Evolutionary conservation across 164 flowering plant genomes (phyloP), one percentile per base, ranked within the genome.

Genomic region (Saururus chinensis): DNA sequence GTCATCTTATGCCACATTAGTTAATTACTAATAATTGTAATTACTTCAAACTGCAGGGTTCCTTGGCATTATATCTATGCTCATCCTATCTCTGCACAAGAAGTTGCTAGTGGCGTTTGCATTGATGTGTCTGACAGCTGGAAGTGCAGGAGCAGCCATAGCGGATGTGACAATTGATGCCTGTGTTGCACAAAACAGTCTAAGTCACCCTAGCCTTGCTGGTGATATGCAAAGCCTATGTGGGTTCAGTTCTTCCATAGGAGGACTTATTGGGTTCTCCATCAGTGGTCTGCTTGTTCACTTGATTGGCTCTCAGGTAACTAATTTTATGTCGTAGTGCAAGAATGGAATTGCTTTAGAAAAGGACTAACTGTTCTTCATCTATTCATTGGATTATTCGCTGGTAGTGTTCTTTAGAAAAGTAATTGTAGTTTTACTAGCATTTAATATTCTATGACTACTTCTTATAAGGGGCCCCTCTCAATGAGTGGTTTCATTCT

Each of bases 161-260:
- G 96, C 98, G 60, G 99, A 95, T 73, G 99, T 95, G 20, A 91
- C 96, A 11, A 73, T 95, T 23, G 99, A 95, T 73, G 99, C 99
- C 16, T 95, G 98, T 73, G 95, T 88, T 49, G 96, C 96, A 42
- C 86, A 95, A 75, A 84, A 89, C 64, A 90, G 97, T 72, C 81
- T 75, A 37, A 65, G 0, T 49, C 86, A 77, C 70, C 89, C 86
- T 60, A 70, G 84, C 22, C 83, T 90, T 42, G 99, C 99, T 20
- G 76, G 91, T 53, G 99, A 95, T 75, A 79, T 95, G 81, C 97
- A 90, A 79, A 95, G 92, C 75, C 77, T 95, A 66, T 95, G 97
- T 72, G 79, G 87, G 60, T 71, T 88, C 24, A 83, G 88, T 60
- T 71, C 92, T 23, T 81, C 97, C 26, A 76, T 82, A 56, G 97